Evolutionary conservation across 768 basidiomycete genomes (phyloP).

Genomic region (Auriscalpium orientale): DNA sequence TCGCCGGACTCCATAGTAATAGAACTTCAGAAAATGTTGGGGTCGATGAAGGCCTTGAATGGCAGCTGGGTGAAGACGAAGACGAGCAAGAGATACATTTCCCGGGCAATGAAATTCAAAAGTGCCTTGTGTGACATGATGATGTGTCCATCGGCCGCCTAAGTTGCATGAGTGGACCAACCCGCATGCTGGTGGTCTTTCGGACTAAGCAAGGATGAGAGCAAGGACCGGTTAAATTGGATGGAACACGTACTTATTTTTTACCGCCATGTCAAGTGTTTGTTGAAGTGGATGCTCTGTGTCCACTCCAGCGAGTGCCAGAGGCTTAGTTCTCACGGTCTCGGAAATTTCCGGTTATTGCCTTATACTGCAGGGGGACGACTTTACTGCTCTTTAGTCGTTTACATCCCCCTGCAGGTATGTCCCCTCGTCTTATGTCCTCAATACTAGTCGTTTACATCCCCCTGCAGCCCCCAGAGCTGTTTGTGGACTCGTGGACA

Average conservation of each 20-base stretch:
- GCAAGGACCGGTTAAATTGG: background rate
- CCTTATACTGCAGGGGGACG: too few relatives aligned
- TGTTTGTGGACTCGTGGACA: too few relatives aligned
- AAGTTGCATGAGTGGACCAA: background rate
- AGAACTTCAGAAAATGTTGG: background rate
- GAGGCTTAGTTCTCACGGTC: too few relatives aligned
- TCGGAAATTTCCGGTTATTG: too few relatives aligned
- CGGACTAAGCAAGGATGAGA: background rate
- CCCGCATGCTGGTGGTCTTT: background rate
- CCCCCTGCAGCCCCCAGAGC: too few relatives aligned
- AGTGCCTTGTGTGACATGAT: background rate
- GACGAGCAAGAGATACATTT: background rate
- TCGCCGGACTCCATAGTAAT: background rate
- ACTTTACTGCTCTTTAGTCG: too few relatives aligned
- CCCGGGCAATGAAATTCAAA: background rate
- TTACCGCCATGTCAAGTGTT: background rate
- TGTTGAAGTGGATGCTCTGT: too few relatives aligned
- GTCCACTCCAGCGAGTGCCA: too few relatives aligned
- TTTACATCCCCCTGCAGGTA: too few relatives aligned
- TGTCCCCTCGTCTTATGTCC: too few relatives aligned
- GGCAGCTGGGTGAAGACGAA: background rate
- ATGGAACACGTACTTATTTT: background rate
- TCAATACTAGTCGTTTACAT: too few relatives aligned
- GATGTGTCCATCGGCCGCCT: background rate
- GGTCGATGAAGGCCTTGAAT: background rate